Evolutionary conservation across 177 flowering plant genomes (phyloP), one percentile per base, ranked within the genome.

Genomic region (Vitis hybrid): DNA sequence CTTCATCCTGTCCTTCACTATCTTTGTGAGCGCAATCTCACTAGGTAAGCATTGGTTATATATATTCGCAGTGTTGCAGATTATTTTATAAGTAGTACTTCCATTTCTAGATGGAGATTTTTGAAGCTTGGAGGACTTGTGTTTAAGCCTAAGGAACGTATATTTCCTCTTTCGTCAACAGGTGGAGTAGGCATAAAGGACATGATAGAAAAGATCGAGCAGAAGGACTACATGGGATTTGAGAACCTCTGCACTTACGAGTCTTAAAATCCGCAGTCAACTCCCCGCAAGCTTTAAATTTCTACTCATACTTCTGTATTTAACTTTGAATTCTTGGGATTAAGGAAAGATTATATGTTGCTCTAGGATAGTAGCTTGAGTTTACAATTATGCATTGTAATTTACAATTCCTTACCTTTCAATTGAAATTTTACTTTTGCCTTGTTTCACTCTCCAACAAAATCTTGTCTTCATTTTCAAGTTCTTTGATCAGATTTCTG

Each of bases 161-260:
- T 1, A 56, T 40, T 2, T 15, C 13, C 1, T 60, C 18, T 16
- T 27, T 51, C 65, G 21, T 61, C 51, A 63, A 67, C 79, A 81
- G 85, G 82, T 62, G 85, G 85, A 19, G 73, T 82, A 46, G 85
- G 85, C 50, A 64, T 82, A 49, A 67, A 67, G 24, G 51, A 76
- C 56, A 79, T 72, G 70, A 50, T 81, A 2, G 56, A 56, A 16
- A 68, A 72, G 50, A 70, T 79, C 30, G 77, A 79, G 46, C 19
- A 67, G 11, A 58, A 79, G 24, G 75, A 65, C 16, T 79, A 79
- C 75, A 79, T 82, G 85, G 85, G 85, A 51, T 82, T 82, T 40
- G 82, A 79, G 18, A 71, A 77, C 66, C 56, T 82, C 24, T 82
- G 85, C 67, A 65, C 70, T 5, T 74, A 78, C 52, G 14, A 72